A percentile compares a stretch with the other conserved stretches of the same genome.
Conservation (phyloP, 257 asterid genomes). For the Apocynum venetum region DNA sequence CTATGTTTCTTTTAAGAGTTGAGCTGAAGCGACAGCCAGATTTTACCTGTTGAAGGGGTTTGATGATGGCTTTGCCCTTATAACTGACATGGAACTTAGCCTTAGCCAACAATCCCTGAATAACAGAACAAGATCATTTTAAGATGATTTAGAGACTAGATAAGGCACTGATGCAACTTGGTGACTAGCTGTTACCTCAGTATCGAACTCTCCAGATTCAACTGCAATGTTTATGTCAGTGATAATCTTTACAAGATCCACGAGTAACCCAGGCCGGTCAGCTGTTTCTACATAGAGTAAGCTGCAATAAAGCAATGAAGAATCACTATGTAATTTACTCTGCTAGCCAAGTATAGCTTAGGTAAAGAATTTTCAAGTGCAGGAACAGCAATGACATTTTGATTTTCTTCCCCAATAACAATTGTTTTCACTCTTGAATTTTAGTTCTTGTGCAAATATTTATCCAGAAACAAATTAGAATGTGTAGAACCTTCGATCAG, state of each 20-base stretch:
- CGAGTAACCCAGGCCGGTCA: slow-evolving; percentile 90
- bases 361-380: slow-evolving; percentile 6
- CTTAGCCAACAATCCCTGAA: slow-evolving; percentile 91
- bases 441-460: not conserved
- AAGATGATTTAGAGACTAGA: not conserved
- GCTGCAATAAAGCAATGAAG: slow-evolving; percentile 43
- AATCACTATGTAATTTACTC: slow-evolving; percentile 4
- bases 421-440: not conserved
- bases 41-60: slow-evolving; percentile 90
- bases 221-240: slow-evolving; percentile 77
- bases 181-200: slow-evolving; percentile 51
- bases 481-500: slow-evolving; percentile 37
- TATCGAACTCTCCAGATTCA: slow-evolving; percentile 89
- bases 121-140: slow-evolving; percentile 1
- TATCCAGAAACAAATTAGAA: not conserved
- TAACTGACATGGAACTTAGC: slow-evolving; percentile 91
- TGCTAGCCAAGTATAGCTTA: not conserved
- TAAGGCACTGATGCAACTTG: not conserved
- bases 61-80: slow-evolving; percentile 76
- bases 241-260: slow-evolving; percentile 84
- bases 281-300: slow-evolving; percentile 78
- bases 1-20: not conserved
- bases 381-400: not conserved
- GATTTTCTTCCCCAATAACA: not conserved
- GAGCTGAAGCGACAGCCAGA: not conserved